Conservation (phyloP, 257 asterid genomes). For the Echium plantagineum region DNA sequence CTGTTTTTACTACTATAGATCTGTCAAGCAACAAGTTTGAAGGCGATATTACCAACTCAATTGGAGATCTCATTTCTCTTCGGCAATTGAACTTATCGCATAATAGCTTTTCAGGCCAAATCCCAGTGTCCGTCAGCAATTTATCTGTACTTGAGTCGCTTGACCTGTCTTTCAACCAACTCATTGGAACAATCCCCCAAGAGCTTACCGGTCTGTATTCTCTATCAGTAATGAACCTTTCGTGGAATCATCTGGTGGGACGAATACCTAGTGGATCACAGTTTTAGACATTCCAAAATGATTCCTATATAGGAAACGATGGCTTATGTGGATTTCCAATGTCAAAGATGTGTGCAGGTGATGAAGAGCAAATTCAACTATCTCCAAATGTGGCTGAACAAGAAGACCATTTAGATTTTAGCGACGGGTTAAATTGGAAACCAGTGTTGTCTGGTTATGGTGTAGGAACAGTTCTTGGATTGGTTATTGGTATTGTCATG, state of each 20-base stretch:
- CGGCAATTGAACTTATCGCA: conserved; percentile 16
- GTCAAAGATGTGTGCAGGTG: background rate
- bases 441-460: no score
- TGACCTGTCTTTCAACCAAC: background rate
- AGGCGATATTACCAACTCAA: background rate
- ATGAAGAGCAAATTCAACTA: no score
- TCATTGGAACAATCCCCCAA: background rate
- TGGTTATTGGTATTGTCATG: no score
- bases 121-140: conserved; percentile 9
- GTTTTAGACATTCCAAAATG: background rate
- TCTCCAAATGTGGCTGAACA: no score
- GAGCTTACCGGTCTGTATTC: background rate
- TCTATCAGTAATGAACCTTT: background rate
- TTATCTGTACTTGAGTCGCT: background rate
- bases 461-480: no score
- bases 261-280: background rate
- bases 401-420: no score
- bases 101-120: conserved; percentile 11
- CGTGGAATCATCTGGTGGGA: background rate
- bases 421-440: no score
- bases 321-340: background rate
- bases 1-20: conserved; percentile 15
- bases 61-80: conserved; percentile 12
- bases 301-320: background rate
- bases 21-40: background rate